A percentile compares a stretch with the other conserved stretches of the same genome.
phyloP scores from a whole-genome alignment of 805 yeast genomes.

The Saitoella complicata region DNA sequence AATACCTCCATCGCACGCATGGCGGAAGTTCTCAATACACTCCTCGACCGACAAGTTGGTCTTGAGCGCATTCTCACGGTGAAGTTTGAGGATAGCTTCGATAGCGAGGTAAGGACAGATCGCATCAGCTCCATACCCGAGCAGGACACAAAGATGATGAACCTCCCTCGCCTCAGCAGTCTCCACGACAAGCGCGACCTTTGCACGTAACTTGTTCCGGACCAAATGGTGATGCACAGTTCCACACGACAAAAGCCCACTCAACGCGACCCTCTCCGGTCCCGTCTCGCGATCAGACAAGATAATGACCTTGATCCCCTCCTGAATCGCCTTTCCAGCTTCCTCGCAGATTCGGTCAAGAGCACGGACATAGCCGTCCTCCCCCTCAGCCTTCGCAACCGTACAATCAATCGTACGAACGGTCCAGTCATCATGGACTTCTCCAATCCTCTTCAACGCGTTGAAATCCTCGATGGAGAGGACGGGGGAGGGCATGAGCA shows the following conservation, averaged over 20 bases:
- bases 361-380: conserved; percentile 69
- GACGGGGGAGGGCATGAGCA: conserved; percentile 70
- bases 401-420: conserved; percentile 75
- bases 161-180: conserved; percentile 97
- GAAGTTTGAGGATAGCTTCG: conserved; percentile 75
- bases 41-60: conserved; percentile 38
- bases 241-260: conserved; percentile 85
- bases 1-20: conserved; percentile 79
- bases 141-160: conserved; percentile 83
- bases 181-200: conserved; percentile 80
- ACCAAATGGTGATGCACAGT: conserved; percentile 95
- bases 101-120: conserved; percentile 85
- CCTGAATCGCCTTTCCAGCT: conserved; percentile 71
- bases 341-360: conserved; percentile 75
- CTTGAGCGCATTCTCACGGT: conserved; percentile 48
- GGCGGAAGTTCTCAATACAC: conserved; percentile 62
- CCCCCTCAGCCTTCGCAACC: conserved; percentile 66
- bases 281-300: conserved; percentile 55
- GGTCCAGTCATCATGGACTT: conserved; percentile 76
- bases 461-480: conserved; percentile 54
- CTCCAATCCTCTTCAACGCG: conserved; percentile 57
- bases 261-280: conserved; percentile 55
- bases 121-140: conserved; percentile 97
- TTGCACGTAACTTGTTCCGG: conserved; percentile 87
- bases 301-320: conserved; percentile 56